Base-by-base conservation (phyloP, 108 stramenopile genomes). In the Chaetoceros tenuissimus region DNA sequence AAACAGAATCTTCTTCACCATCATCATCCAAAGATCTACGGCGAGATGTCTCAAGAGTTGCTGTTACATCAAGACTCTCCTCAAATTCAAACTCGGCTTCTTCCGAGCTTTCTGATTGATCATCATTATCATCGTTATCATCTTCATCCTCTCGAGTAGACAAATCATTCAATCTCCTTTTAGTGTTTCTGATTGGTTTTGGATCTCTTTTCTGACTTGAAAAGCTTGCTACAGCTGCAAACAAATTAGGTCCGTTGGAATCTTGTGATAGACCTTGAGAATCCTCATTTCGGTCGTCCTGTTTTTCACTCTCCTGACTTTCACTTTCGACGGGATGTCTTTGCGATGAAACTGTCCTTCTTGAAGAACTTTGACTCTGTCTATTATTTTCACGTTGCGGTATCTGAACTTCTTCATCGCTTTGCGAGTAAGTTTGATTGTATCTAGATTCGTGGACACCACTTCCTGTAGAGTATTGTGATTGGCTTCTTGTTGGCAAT, bases 201-300 rank as follows among this genome's bases (percentile, higher is more conserved):
- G 5, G 8, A 5, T 40, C 8, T 40, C 34, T 40, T 13, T 13
- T 40, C 34, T 5, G 34, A 40, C 5, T 40, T 40, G 34, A 5
- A 40, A 13, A 5, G 34, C 34, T 13, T 10, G 13, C 34, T 10
- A 5, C 13, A 40, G 34, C 13, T 10, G 8, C 34, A 40, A 40
- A 40, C 34, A 40, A 40, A 10, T 40, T 5, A 5, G 5, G 34
- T 5, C 8, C 5, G 5, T 10, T 5, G 34, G 34, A 40, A 5
- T 13, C 13, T 13, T 40, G 34, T 10, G 34, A 40, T 5, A 10
- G 8, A 13, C 48, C 63, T 48, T 50, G n/a, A 3, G 63, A 30
- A 25, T 59, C 63, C 48, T 45, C 43, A 54, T 63, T 55, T 18
- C 43, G 46, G 17, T 44, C 54, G 25, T 55, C 45, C 24, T 63